Evolutionary conservation across 768 basidiomycete genomes (phyloP).

Genomic region (Collybia sordida): DNA sequence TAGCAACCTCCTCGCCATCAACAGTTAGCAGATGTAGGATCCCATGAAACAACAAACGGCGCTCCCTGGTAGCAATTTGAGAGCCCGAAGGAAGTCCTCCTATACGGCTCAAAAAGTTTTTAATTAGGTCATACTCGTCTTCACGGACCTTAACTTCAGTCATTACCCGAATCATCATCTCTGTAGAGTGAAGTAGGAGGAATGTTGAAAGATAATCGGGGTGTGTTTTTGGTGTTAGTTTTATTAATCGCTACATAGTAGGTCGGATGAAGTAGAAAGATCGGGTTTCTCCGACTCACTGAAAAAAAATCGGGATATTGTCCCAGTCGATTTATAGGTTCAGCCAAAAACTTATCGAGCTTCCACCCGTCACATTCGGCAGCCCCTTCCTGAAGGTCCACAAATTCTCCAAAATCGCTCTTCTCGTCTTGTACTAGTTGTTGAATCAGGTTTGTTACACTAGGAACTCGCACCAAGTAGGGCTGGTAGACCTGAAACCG

Average conservation of each 20-base stretch:
- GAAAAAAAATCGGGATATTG: slow-evolving; percentile 73
- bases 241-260: slow-evolving; percentile 57
- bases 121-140: slow-evolving; percentile 80
- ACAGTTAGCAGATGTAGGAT: slow-evolving; percentile 45
- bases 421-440: slow-evolving; percentile 44
- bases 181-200: slow-evolving; percentile 63
- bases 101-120: slow-evolving; percentile 57
- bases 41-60: slow-evolving; percentile 74
- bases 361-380: slow-evolving; percentile 60
- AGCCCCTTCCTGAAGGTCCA: slow-evolving; percentile 61
- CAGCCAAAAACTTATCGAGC: slow-evolving; percentile 66
- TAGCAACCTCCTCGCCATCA: slow-evolving; percentile 17
- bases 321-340: slow-evolving; percentile 73
- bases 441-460: slow-evolving; percentile 53
- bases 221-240: slow-evolving; percentile 68
- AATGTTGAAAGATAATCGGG: slow-evolving; percentile 70
- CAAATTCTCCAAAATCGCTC: slow-evolving; percentile 84
- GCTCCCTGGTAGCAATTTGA: slow-evolving; percentile 66
- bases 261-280: background rate
- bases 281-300: slow-evolving; percentile 50
- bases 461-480: slow-evolving; percentile 74
- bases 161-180: slow-evolving; percentile 73
- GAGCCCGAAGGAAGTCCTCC: slow-evolving; percentile 53
- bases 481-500: slow-evolving; percentile 84
- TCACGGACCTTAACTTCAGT: slow-evolving; percentile 85